Conservation (phyloP, 2,329 filamentous ascomycete genomes). For the Pleomassaria siparia region DNA sequence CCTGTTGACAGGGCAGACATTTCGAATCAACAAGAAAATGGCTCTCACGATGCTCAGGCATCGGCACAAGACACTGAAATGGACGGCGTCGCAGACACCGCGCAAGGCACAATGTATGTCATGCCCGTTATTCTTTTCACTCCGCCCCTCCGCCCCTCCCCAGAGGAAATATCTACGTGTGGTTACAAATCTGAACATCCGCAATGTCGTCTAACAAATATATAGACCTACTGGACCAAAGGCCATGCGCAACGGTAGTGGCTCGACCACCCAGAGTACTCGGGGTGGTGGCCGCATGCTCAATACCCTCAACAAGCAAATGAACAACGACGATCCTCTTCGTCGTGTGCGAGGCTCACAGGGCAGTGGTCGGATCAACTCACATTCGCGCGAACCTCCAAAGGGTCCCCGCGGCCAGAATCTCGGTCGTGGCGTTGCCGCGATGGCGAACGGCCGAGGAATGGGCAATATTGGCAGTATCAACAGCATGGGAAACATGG, state of each 20-base stretch:
- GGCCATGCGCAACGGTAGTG: slow-evolving; percentile 79
- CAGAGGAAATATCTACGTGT: background rate
- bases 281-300: slow-evolving; percentile 76
- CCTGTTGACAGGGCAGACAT: slow-evolving; percentile 34
- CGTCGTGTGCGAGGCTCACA: slow-evolving; percentile 74
- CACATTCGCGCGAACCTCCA: slow-evolving; percentile 69
- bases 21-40: slow-evolving; percentile 27
- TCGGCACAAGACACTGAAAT: slow-evolving; percentile 67
- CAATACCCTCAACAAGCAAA: slow-evolving; percentile 78
- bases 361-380: slow-evolving; percentile 78
- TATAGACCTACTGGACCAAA: slow-evolving; percentile 93
- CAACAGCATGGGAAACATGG: too few relatives aligned
- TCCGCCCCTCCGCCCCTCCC: background rate
- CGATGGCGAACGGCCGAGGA: slow-evolving; percentile 43
- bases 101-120: slow-evolving; percentile 47
- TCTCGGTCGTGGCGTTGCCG: slow-evolving; percentile 35
- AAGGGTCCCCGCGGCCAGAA: slow-evolving; percentile 64
- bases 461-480: slow-evolving; percentile 24
- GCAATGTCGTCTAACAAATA: slow-evolving; percentile 18
- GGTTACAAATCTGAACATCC: background rate
- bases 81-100: slow-evolving; percentile 56
- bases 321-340: slow-evolving; percentile 77
- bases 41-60: slow-evolving; percentile 32
- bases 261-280: slow-evolving; percentile 32
- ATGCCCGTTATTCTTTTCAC: background rate